Evolutionary conservation across 768 basidiomycete species (phyloP).

Genomic region (Jaapia argillacea): DNA sequence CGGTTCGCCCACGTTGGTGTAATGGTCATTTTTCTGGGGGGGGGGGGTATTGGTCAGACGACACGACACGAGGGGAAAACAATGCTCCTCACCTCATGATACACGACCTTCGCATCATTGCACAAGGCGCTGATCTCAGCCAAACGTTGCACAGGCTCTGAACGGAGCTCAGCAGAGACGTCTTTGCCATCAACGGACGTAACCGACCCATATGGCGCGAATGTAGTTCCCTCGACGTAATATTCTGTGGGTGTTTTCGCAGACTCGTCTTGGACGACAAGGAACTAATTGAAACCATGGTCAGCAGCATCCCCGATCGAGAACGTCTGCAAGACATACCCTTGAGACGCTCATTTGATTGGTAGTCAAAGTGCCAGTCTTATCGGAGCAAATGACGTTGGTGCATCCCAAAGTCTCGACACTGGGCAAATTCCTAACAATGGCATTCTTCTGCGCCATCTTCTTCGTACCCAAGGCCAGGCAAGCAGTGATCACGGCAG

Average conservation of each 20-base stretch:
- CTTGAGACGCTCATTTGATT: slow-evolving; percentile 95
- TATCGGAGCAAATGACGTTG: slow-evolving; percentile 98
- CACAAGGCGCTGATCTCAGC: slow-evolving; percentile 91
- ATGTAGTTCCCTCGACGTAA: slow-evolving; percentile 86
- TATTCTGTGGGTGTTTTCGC: slow-evolving; percentile 52
- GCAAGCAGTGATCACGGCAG: slow-evolving; percentile 96
- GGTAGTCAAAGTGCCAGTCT: slow-evolving; percentile 93
- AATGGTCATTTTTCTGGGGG: slow-evolving; percentile 69
- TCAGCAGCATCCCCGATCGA: background rate
- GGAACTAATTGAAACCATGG: slow-evolving; percentile 41
- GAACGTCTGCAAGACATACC: slow-evolving; percentile 28
- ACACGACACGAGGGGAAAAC: slow-evolving; percentile 3
- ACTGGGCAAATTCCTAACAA: slow-evolving; percentile 90
- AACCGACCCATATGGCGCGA: slow-evolving; percentile 75
- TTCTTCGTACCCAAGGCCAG: slow-evolving; percentile 95
- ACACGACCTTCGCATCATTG: slow-evolving; percentile 89
- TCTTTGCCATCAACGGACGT: slow-evolving; percentile 55
- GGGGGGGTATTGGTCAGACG: slow-evolving; percentile 5
- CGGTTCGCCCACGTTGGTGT: slow-evolving; percentile 87
- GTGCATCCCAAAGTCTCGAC: slow-evolving; percentile 98
- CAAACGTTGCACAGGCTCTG: slow-evolving; percentile 70
- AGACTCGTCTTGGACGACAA: slow-evolving; percentile 46
- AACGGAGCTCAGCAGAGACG: slow-evolving; percentile 42
- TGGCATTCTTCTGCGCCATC: slow-evolving; percentile 98
- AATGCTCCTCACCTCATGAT: slow-evolving; percentile 47